These are phyloP conservation scores for Schizophyllum commune DNA, from an alignment of 1,284 basidiomycete genomes.

Conservation along the genomic window DNA sequence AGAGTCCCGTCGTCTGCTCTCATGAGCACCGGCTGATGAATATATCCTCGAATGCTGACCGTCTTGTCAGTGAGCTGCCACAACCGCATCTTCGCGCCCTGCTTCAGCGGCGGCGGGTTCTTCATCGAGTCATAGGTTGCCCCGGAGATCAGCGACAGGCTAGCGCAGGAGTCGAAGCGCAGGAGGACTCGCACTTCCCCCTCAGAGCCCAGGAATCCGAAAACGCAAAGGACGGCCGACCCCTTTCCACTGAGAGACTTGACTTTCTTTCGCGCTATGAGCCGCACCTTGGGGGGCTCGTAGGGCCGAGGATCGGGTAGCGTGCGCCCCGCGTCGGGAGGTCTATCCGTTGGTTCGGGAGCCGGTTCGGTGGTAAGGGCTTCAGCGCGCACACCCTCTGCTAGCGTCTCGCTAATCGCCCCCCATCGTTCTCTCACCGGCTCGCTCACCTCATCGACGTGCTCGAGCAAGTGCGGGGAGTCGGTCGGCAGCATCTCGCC, in stretches of 20 bases:
- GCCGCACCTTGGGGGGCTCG: neutral
- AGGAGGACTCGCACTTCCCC: neutral
- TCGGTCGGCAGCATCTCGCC: neutral
- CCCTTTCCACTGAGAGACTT: neutral
- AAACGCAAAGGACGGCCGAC: neutral
- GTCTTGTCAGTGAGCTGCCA: neutral
- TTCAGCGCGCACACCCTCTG: too few relatives aligned
- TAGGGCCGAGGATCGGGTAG: neutral
- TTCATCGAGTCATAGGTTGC: neutral
- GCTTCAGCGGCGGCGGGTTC: neutral
- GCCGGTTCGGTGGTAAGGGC: neutral
- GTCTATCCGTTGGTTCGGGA: neutral
- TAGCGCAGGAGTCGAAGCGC: neutral
- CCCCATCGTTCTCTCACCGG: too few relatives aligned
- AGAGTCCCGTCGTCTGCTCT: neutral
- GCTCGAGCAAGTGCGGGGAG: neutral
- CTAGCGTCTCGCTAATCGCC: too few relatives aligned
- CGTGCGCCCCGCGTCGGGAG: too few relatives aligned
- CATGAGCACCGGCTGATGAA: neutral
- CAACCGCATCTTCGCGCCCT: neutral
- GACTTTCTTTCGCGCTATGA: neutral
- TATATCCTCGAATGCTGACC: neutral
- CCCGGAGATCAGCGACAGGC: neutral
- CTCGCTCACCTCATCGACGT: neutral
- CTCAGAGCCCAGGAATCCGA: neutral